Evolutionary conservation across 148 eudicot species (phyloP).

Genomic region (Arbutus unedo): DNA sequence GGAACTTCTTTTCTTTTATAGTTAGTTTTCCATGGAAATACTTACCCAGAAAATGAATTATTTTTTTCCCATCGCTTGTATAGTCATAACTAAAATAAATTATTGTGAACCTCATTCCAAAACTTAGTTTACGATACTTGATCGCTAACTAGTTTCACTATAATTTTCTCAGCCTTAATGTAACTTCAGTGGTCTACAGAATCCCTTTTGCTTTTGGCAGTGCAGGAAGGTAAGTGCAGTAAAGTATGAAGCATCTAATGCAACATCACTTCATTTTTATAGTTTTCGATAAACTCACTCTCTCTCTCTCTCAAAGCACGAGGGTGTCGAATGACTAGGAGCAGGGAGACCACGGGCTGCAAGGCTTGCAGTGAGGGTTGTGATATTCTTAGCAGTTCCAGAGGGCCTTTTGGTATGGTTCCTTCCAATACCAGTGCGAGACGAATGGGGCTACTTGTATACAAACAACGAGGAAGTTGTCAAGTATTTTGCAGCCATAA

Average conservation of each 20-base stretch:
- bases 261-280: background rate
- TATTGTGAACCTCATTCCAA: too few species aligned
- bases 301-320: constrained; percentile 31
- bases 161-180: constrained; percentile 18
- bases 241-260: background rate
- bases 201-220: constrained; percentile 28
- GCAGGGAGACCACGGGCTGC: constrained; percentile 59
- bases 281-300: too few species aligned
- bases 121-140: too few species aligned
- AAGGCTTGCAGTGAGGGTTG: constrained; percentile 48
- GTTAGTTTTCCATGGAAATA: too few species aligned
- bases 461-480: constrained; percentile 61
- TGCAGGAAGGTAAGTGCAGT: constrained; percentile 28
- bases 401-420: constrained; percentile 49
- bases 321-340: constrained; percentile 74
- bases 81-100: background rate
- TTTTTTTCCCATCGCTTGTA: too few species aligned
- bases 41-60: too few species aligned
- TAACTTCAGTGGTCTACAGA: constrained; percentile 24
- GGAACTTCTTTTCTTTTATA: too few species aligned
- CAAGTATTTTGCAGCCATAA: constrained; percentile 50
- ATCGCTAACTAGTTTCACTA: too few species aligned
- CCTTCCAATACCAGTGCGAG: constrained; percentile 40
- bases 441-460: constrained; percentile 61
- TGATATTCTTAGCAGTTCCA: constrained; percentile 34